A percentile compares a stretch with the other conserved stretches of the same genome.
phyloP scores from a whole-genome alignment of 768 basidiomycete species.

The Rhizopogon sp. region DNA sequence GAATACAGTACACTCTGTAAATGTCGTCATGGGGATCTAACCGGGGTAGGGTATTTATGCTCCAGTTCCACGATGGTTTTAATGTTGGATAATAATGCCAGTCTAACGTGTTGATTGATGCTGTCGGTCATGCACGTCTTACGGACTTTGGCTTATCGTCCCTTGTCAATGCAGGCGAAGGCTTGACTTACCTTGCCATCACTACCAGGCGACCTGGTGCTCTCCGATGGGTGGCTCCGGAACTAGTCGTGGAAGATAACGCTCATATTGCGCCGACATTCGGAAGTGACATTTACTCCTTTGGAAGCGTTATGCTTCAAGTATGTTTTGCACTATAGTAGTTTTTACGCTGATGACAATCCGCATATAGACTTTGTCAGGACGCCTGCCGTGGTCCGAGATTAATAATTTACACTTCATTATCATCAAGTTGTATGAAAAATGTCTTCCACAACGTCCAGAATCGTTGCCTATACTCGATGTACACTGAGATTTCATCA shows the following conservation, averaged over 20 bases:
- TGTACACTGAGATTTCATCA: not conserved
- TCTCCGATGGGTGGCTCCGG: constrained; percentile 1
- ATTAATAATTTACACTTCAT: not conserved
- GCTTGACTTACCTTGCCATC: not conserved
- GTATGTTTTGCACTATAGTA: no score
- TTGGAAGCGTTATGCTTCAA: not conserved
- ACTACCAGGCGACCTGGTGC: not conserved
- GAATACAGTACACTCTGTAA: not conserved
- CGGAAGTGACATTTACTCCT: not conserved
- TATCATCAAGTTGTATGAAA: not conserved
- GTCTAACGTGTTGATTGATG: constrained; percentile 3
- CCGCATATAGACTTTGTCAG: not conserved
- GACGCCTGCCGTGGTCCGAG: not conserved
- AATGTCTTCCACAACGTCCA: no score
- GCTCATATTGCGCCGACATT: not conserved
- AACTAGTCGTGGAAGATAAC: not conserved
- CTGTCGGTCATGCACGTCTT: not conserved
- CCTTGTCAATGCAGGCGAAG: not conserved
- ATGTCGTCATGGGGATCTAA: not conserved
- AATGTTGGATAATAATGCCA: not conserved
- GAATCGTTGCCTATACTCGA: not conserved
- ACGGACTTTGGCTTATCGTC: not conserved
- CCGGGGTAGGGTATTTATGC: not conserved
- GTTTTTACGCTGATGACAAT: not conserved
- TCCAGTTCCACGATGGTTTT: not conserved